A percentile compares a stretch with the other conserved stretches of the same genome.
Conservation (phyloP, 116 monocot genomes). For the Iris pallida region DNA sequence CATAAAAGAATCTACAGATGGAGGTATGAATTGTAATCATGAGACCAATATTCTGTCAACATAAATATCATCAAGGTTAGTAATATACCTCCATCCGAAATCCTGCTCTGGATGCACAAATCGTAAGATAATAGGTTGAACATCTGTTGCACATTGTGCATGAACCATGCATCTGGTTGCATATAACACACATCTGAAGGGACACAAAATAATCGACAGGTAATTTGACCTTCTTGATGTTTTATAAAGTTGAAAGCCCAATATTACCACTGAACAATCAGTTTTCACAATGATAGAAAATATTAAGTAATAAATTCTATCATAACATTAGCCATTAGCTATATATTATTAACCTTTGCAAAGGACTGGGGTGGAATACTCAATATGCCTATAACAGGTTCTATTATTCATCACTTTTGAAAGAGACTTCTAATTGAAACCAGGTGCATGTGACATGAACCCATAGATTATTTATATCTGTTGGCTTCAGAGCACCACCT, state of each 20-base stretch:
- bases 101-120: slow-evolving; percentile 97
- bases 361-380: slow-evolving; percentile 67
- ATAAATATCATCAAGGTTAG: slow-evolving; percentile 1
- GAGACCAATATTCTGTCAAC: background rate
- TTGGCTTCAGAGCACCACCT: slow-evolving; percentile 96
- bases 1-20: too few relatives aligned
- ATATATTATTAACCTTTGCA: slow-evolving; percentile 48
- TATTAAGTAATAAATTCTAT: background rate
- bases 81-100: slow-evolving; percentile 88
- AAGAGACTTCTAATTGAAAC: slow-evolving; percentile 88
- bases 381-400: slow-evolving; percentile 85
- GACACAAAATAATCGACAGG: background rate
- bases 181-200: slow-evolving; percentile 78
- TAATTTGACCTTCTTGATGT: background rate
- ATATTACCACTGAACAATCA: too few relatives aligned
- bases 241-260: background rate
- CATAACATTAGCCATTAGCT: background rate
- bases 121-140: slow-evolving; percentile 79
- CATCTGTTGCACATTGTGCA: slow-evolving; percentile 86
- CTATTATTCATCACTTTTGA: slow-evolving; percentile 75
- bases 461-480: slow-evolving; percentile 74
- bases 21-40: background rate
- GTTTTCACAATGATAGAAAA: too few relatives aligned
- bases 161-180: slow-evolving; percentile 92
- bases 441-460: slow-evolving; percentile 97